Evolutionary conservation across 139 green algal genomes (phyloP), one percentile per base, ranked within the genome.

Genomic region (Chlorella sp.): DNA sequence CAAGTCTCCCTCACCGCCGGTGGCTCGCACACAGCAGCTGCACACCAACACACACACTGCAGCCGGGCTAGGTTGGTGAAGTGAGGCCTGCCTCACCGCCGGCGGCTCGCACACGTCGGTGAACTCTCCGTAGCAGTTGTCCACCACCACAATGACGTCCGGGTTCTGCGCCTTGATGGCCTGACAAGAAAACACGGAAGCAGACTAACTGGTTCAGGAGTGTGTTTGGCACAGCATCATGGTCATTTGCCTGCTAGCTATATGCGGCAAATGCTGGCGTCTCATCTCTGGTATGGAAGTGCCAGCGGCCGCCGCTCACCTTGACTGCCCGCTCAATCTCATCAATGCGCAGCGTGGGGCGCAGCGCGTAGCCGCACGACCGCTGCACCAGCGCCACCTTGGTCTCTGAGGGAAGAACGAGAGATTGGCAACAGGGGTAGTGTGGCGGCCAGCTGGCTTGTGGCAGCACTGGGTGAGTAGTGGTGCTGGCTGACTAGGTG

Each of bases 71-170:
- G n/a, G n/a, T n/a, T n/a, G n/a, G n/a, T n/a, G n/a, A n/a, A 51
- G 6, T 6, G 7, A 51, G 9, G 44, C n/a, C n/a, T n/a, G n/a
- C n/a, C n/a, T 51, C 63, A 93, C 90, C 72, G 87, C 90, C 39
- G 90, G 92, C 2, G 97, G 97, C 93, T 99, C 97, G 38, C 44
- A 67, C 39, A 86, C 82, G 68, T 98, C 96, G 3, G 96, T 97
- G 89, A 99, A 99, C 88, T 99, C 97, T 12, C 97, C 97, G 68
- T 99, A 99, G 94, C 97, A 99, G 89, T 99, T 99, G 90, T 99
- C 97, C 41, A 99, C 97, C n/a, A 94, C 87, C 39, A 99, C 90
- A 6, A 98, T 78, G 38, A 87, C 91, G 28, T 82, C 80, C 0
- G 93, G 88, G 84, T 95, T 90, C 86, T 93, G 87, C 3, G 57